Conservation (phyloP, 441 rosid species). For the Metrosideros polymorpha region DNA sequence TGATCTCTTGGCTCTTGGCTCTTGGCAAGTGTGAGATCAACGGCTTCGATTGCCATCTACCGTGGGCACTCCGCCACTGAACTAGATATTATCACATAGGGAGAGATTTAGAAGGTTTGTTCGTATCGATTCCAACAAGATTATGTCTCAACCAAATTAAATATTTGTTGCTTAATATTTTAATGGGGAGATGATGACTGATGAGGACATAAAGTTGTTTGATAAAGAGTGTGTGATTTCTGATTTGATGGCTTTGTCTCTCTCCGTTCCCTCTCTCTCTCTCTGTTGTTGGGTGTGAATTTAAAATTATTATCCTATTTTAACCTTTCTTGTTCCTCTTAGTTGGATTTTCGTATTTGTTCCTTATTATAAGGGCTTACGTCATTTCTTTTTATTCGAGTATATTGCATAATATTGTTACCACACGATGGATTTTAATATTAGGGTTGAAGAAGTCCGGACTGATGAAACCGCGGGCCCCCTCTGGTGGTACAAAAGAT, state of each 20-base stretch:
- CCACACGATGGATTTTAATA: neutral
- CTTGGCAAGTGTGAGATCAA: neutral
- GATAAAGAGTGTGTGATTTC: constrained; percentile 24
- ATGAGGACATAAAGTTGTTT: constrained; percentile 50
- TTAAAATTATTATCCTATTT: neutral
- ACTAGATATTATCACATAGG: neutral
- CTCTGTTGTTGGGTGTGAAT: constrained; percentile 13
- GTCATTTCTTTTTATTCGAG: neutral
- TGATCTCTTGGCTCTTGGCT: neutral
- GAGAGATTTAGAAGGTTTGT: neutral
- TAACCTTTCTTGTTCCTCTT: neutral
- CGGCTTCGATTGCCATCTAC: neutral
- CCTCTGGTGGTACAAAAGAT: neutral
- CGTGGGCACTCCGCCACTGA: neutral
- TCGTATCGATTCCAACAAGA: constrained; percentile 11
- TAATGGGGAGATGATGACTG: constrained; percentile 31
- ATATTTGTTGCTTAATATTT: neutral
- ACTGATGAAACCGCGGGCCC: neutral
- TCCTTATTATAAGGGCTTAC: neutral
- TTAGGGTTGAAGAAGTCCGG: neutral
- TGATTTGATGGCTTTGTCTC: constrained; percentile 20
- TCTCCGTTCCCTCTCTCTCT: constrained; percentile 5
- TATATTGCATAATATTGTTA: neutral
- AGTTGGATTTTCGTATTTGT: neutral
- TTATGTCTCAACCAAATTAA: neutral